These are phyloP conservation scores for Botrytis tulipae DNA, from an alignment of 2,329 filamentous ascomycete genomes.

Conservation along the genomic window DNA sequence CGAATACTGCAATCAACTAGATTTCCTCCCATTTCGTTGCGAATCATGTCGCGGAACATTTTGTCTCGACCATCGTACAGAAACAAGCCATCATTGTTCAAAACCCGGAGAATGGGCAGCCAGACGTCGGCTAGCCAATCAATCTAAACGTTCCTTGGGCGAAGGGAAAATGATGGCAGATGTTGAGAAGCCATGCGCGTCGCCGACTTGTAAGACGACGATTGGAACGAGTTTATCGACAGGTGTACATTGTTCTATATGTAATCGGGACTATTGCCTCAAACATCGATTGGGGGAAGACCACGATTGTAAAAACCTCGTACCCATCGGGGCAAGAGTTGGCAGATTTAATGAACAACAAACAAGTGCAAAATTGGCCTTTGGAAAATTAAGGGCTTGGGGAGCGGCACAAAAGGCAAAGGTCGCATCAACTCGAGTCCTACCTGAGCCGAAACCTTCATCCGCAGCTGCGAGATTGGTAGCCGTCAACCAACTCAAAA, in stretches of 20 bases:
- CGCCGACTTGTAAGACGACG: constrained; percentile 63
- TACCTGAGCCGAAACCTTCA: constrained; percentile 63
- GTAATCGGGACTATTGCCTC: constrained; percentile 73
- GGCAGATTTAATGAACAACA: constrained; percentile 47
- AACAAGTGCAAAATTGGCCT: constrained; percentile 69
- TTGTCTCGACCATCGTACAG: constrained; percentile 91
- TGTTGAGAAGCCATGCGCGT: constrained; percentile 66
- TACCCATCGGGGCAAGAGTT: constrained; percentile 53
- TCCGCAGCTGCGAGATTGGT: constrained; percentile 62
- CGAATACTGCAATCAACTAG: constrained; percentile 87
- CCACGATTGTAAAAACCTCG: constrained; percentile 78
- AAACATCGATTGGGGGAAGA: constrained; percentile 76
- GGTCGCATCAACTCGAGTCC: constrained; percentile 43
- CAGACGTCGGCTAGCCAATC: constrained; percentile 53
- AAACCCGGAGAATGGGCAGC: constrained; percentile 62
- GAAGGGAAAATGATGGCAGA: constrained; percentile 54
- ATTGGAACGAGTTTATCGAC: constrained; percentile 66
- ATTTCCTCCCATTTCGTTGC: constrained; percentile 94
- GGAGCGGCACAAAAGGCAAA: constrained; percentile 69
- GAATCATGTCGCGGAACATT: constrained; percentile 82
- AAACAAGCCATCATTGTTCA: constrained; percentile 71
- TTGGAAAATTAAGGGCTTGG: constrained; percentile 79
- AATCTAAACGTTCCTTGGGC: constrained; percentile 53
- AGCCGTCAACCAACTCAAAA: constrained; percentile 77
- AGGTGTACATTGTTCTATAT: constrained; percentile 68